These are phyloP conservation scores for Parascedosporium putredinis DNA, from an alignment of 2,329 filamentous ascomycete species.

Conservation along the genomic window DNA sequence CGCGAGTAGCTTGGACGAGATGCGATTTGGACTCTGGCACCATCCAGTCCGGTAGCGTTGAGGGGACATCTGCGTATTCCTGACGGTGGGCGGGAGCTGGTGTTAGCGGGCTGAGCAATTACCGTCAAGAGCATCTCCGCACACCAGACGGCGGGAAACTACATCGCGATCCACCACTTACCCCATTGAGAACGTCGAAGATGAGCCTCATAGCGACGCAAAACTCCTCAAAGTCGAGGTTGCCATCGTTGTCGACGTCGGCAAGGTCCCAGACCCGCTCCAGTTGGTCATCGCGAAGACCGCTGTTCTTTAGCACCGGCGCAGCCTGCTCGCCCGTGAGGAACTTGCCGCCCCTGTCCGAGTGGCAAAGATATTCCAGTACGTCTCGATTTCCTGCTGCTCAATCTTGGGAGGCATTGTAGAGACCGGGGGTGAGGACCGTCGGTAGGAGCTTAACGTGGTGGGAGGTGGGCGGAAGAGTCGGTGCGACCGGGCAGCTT, in stretches of 20 bases:
- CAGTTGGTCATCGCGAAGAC: conserved; percentile 63
- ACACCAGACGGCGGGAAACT: too few relatives aligned
- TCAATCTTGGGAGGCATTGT: conserved; percentile 51
- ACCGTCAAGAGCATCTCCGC: too few relatives aligned
- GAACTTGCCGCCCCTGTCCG: conserved; percentile 50
- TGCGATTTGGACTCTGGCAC: conserved; percentile 92
- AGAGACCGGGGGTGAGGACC: not conserved
- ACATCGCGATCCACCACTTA: conserved; percentile 29
- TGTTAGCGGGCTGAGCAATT: too few relatives aligned
- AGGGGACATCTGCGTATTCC: conserved; percentile 87
- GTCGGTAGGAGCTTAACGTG: not conserved
- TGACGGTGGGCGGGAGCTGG: too few relatives aligned
- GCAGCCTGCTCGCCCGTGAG: conserved; percentile 52
- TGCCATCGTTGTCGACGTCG: conserved; percentile 94
- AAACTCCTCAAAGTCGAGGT: conserved; percentile 98
- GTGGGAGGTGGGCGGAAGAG: not conserved
- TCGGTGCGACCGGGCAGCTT: not conserved
- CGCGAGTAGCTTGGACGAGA: conserved; percentile 72
- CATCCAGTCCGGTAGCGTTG: conserved; percentile 83
- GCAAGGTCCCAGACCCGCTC: conserved; percentile 95
- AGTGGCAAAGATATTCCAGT: conserved; percentile 54
- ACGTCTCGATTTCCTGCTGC: conserved; percentile 51
- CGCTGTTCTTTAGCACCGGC: conserved; percentile 53
- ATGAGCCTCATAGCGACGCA: conserved; percentile 98
- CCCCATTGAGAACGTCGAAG: conserved; percentile 93